Percentiles rank a stretch among this genome's conserved stretches.
Conservation (phyloP, 192 early-diverging fungal species). For the Phlyctochytrium arcticum region DNA sequence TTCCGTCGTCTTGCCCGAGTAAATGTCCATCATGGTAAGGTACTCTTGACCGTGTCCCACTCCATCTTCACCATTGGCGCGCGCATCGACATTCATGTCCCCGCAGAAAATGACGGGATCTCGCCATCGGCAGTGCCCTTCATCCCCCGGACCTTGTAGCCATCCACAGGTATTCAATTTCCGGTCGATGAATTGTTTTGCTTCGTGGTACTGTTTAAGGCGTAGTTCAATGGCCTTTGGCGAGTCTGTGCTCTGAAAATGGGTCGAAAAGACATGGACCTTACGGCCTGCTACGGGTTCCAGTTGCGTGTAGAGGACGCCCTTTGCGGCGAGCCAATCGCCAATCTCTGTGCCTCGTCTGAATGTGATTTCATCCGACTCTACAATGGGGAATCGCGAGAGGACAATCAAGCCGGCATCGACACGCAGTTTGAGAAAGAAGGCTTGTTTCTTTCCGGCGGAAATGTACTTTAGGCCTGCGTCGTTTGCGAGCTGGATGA, state of each 20-base stretch:
- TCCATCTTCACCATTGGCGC: slow-evolving; percentile 8
- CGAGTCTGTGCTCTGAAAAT: slow-evolving; percentile 62
- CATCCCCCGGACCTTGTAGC: too few relatives aligned
- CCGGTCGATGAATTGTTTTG: slow-evolving; percentile 63
- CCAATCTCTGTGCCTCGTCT: slow-evolving; percentile 46
- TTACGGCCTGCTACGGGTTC: slow-evolving; percentile 13
- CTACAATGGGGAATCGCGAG: slow-evolving; percentile 60
- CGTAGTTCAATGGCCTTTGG: slow-evolving; percentile 35
- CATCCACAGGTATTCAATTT: slow-evolving; percentile 31
- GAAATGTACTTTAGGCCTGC: slow-evolving; percentile 26
- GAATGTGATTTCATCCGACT: slow-evolving; percentile 53
- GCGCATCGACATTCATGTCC: slow-evolving; percentile 66
- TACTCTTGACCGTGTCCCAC: slow-evolving; percentile 15
- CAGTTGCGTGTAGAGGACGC: slow-evolving; percentile 67
- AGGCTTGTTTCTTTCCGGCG: slow-evolving; percentile 57
- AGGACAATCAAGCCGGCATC: slow-evolving; percentile 74
- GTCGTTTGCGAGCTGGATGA: slow-evolving; percentile 24
- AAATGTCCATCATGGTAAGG: slow-evolving; percentile 15
- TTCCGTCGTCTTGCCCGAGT: background rate
- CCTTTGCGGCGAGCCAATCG: slow-evolving; percentile 61
- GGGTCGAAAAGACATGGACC: slow-evolving; percentile 70
- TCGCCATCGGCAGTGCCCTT: slow-evolving; percentile 4
- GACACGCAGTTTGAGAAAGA: slow-evolving; percentile 52
- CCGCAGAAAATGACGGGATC: slow-evolving; percentile 62
- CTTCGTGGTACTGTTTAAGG: slow-evolving; percentile 53